These are phyloP conservation scores for Phaeoacremonium minimum DNA, from an alignment of 2,329 filamentous ascomycete species.

Conservation along the genomic window DNA sequence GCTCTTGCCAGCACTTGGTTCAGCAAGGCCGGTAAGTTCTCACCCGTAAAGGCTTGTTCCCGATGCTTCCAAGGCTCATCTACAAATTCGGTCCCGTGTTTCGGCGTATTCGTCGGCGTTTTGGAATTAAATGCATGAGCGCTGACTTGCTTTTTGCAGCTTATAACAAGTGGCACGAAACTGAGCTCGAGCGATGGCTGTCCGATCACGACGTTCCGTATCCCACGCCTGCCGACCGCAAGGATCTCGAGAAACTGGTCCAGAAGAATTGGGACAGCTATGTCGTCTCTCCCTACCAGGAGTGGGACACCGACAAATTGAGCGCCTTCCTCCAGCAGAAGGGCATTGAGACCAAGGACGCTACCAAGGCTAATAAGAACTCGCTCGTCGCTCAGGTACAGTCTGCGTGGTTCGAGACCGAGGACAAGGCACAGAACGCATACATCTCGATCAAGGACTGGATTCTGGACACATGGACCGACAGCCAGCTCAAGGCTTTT, in stretches of 20 bases:
- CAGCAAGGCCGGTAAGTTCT: slow-evolving; percentile 69
- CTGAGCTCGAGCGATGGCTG: slow-evolving; percentile 94
- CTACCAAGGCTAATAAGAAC: slow-evolving; percentile 65
- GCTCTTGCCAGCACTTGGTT: slow-evolving; percentile 79
- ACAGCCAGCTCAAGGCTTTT: slow-evolving; percentile 90
- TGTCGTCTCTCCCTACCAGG: slow-evolving; percentile 69
- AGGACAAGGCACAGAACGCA: slow-evolving; percentile 69
- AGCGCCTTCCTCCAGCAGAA: slow-evolving; percentile 64
- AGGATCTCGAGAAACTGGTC: slow-evolving; percentile 88
- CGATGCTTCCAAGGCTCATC: too few species aligned
- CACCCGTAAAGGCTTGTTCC: slow-evolving; percentile 3
- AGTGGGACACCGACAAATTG: slow-evolving; percentile 70
- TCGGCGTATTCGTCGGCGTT: too few species aligned
- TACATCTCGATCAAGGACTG: slow-evolving; percentile 76
- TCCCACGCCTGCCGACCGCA: slow-evolving; percentile 84
- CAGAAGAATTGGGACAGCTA: slow-evolving; percentile 84
- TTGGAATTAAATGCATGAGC: too few species aligned
- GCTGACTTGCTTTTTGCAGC: slow-evolving; percentile 51
- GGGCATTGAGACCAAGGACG: slow-evolving; percentile 64
- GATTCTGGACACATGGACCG: slow-evolving; percentile 94
- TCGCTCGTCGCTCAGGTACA: slow-evolving; percentile 66
- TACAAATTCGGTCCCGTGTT: too few species aligned
- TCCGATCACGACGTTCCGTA: slow-evolving; percentile 89
- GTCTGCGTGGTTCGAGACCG: slow-evolving; percentile 71
- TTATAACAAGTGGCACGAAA: slow-evolving; percentile 99